Conservation (phyloP, 2,329 filamentous ascomycete species). For the Daldinia eschscholtzii region DNA sequence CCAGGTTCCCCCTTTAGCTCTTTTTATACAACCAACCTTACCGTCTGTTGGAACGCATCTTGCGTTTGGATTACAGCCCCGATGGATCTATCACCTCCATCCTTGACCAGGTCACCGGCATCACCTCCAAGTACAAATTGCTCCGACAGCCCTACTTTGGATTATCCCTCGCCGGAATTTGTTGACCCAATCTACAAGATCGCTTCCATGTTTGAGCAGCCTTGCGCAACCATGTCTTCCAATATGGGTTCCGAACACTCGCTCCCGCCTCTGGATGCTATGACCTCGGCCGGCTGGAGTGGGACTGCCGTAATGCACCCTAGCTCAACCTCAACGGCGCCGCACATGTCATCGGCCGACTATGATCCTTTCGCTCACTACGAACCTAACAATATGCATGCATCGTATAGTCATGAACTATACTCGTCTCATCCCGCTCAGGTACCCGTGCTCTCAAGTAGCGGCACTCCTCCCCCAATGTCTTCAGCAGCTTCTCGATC, state of each 20-base stretch:
- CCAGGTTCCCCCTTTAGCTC: slow-evolving; percentile 25
- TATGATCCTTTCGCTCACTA: slow-evolving; percentile 66
- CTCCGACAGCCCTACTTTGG: slow-evolving; percentile 57
- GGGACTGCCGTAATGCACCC: slow-evolving; percentile 57
- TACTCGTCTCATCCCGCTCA: slow-evolving; percentile 59
- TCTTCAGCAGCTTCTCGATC: slow-evolving; percentile 52
- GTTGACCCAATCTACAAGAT: slow-evolving; percentile 60
- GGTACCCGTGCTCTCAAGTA: slow-evolving; percentile 45
- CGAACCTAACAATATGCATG: slow-evolving; percentile 55
- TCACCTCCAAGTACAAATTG: slow-evolving; percentile 61
- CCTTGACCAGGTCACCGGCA: slow-evolving; percentile 60
- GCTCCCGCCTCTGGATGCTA: slow-evolving; percentile 56
- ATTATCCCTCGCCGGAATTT: slow-evolving; percentile 62
- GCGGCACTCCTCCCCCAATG: slow-evolving; percentile 46
- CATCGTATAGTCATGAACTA: slow-evolving; percentile 61
- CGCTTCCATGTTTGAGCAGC: slow-evolving; percentile 58
- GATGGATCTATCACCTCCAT: slow-evolving; percentile 66
- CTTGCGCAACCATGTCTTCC: slow-evolving; percentile 55
- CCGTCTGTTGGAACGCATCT: slow-evolving; percentile 39
- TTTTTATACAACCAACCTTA: slow-evolving; percentile 41
- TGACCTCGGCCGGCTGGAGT: slow-evolving; percentile 61
- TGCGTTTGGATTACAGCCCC: slow-evolving; percentile 40
- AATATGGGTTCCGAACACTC: slow-evolving; percentile 55
- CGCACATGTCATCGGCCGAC: slow-evolving; percentile 62
- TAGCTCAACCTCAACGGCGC: slow-evolving; percentile 57